Base-by-base conservation (phyloP, 352 stramenopile genomes). In the Peronosclerospora sorghi region DNA sequence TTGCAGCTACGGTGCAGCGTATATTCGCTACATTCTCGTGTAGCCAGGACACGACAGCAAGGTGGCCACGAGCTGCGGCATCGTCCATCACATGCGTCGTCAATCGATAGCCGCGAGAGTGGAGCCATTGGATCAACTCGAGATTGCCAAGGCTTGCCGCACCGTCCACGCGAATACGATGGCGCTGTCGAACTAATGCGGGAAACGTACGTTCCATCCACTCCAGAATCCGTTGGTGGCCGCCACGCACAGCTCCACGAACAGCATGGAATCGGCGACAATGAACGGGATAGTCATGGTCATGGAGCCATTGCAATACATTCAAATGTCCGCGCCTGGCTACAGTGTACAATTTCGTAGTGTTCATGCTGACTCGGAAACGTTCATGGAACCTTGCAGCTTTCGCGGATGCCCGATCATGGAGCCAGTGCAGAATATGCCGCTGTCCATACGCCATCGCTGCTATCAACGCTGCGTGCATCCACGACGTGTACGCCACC, bases 401-500 rank as follows among this genome's bases (percentile, higher is more conserved):
- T 12, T 27, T 36, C 13, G 15, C n/a, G 4, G 43, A 50, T 18
- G 54, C 58, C 23, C 35, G 38, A 35, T 54, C 42, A 38, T 71
- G 56, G 10, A 71, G 41, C 61, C 61, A 71, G 19, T 65, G 45
- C 8, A 71, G 30, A 45, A 71, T 62, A 12, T 54, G 42, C 1
- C 27, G 3, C 35, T 62, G 43, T 18, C 61, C 61, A 15, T 53
- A 59, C 10, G 24, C 44, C 10, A 71, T 38, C 0, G 61, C 46
- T 2, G 61, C 46, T 3, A 36, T 57, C 32, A 66, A 36, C 19
- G 58, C 57, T 26, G 59, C 57, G 38, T 68, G 55, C 24, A 34
- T 61, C 62, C 62, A 68, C 34, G 58, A 72, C 26, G 49, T 58
- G 12, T 55, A 53, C 7, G 58, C 58, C 20, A 72, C 48, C 12